Evolutionary conservation across 2,329 filamentous ascomycete species (phyloP).

Genomic region (Pseudopithomyces chartarum): DNA sequence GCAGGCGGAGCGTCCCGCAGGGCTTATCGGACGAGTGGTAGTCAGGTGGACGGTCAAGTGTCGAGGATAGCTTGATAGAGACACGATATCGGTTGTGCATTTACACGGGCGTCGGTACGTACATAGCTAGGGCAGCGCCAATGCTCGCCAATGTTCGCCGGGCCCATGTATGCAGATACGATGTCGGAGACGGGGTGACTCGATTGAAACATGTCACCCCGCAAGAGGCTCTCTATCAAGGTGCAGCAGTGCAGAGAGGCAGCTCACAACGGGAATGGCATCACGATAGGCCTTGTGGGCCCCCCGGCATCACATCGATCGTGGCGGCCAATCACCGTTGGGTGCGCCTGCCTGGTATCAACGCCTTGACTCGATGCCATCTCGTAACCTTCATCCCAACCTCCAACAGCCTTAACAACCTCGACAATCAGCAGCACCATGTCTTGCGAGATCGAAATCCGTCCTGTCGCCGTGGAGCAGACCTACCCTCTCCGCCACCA

Average conservation of each 20-base stretch:
- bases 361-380: conserved; percentile 4
- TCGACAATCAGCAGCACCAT: background rate
- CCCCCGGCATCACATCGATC: background rate
- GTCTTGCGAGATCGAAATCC: background rate
- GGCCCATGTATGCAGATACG: conserved; percentile 13
- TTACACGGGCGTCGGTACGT: conserved; percentile 8
- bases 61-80: background rate
- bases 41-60: too few relatives aligned
- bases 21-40: conserved; percentile 4
- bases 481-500: background rate
- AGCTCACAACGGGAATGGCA: background rate
- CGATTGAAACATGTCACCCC: conserved; percentile 37
- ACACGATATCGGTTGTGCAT: too few relatives aligned
- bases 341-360: background rate
- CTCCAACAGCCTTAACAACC: background rate
- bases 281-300: background rate
- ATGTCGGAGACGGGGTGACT: conserved; percentile 26
- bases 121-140: too few relatives aligned
- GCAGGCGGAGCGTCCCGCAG: conserved; percentile 1
- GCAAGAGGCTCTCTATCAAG: conserved; percentile 28
- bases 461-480: background rate
- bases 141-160: background rate
- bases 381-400: conserved; percentile 1
- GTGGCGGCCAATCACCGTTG: background rate
- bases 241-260: too few relatives aligned